Evolutionary conservation across 2,329 filamentous ascomycete species (phyloP).

Genomic region (Rhinocladiella similis): DNA sequence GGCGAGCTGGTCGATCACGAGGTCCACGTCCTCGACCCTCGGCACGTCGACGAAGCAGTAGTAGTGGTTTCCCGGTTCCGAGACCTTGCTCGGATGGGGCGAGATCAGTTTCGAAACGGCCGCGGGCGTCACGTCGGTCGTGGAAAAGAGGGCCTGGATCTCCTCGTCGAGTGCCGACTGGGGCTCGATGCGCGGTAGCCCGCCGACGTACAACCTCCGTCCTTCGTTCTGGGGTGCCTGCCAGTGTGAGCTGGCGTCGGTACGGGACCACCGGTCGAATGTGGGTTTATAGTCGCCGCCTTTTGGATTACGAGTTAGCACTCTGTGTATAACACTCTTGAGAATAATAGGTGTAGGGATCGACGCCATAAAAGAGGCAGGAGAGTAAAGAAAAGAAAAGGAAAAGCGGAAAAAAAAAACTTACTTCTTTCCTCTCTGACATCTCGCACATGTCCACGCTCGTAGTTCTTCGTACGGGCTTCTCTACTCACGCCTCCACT

Average conservation of each 20-base stretch:
- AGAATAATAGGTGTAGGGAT: background rate
- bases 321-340: background rate
- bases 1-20: conserved; percentile 49
- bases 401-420: conserved; percentile 3
- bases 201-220: conserved; percentile 48
- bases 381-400: background rate
- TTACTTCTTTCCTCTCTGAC: conserved; percentile 20
- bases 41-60: conserved; percentile 68
- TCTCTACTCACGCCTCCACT: conserved; percentile 6
- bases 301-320: background rate
- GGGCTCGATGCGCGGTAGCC: conserved; percentile 45
- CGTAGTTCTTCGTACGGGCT: conserved; percentile 18
- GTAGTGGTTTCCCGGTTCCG: conserved; percentile 58
- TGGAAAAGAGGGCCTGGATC: conserved; percentile 44
- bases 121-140: conserved; percentile 34
- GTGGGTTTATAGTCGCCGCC: conserved; percentile 23
- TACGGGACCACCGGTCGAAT: conserved; percentile 46
- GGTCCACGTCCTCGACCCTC: conserved; percentile 54
- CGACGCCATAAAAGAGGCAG: background rate
- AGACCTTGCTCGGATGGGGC: conserved; percentile 56
- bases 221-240: conserved; percentile 35
- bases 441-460: conserved; percentile 17
- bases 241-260: conserved; percentile 39
- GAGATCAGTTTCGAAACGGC: conserved; percentile 57
- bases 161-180: conserved; percentile 44